Percentiles rank a stretch among this genome's conserved stretches.
phyloP scores from a whole-genome alignment of 495 filamentous ascomycete species.

The Cryomyces antarcticus region DNA sequence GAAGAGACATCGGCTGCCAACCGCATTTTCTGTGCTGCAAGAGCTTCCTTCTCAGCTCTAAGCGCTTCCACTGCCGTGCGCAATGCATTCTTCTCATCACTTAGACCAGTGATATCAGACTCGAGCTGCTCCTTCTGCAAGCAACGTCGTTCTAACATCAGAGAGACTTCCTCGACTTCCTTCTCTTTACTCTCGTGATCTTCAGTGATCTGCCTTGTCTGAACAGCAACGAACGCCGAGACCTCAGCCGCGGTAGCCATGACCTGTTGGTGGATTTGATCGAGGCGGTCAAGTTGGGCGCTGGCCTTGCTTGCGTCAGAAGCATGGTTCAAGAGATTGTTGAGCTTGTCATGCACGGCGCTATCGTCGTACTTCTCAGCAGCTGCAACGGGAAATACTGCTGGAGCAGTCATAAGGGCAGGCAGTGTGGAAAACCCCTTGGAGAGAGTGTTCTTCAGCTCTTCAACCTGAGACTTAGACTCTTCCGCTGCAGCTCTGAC shows the following conservation, averaged over 20 bases:
- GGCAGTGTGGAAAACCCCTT: slow-evolving; percentile 31
- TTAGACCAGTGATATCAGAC: slow-evolving; percentile 40
- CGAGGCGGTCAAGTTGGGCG: slow-evolving; percentile 51
- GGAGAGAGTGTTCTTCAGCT: slow-evolving; percentile 34
- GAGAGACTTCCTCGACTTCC: slow-evolving; percentile 60
- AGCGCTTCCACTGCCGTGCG: slow-evolving; percentile 16
- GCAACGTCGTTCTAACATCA: slow-evolving; percentile 59
- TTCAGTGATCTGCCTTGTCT: slow-evolving; percentile 57
- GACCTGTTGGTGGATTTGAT: slow-evolving; percentile 78
- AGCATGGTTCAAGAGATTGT: slow-evolving; percentile 51
- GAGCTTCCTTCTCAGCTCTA: slow-evolving; percentile 28
- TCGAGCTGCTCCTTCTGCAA: slow-evolving; percentile 66
- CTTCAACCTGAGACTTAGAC: slow-evolving; percentile 22
- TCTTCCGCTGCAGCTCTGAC: slow-evolving; percentile 11
- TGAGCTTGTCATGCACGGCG: slow-evolving; percentile 62
- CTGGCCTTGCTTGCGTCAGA: slow-evolving; percentile 31
- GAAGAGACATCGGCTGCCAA: slow-evolving; percentile 68
- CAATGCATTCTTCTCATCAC: slow-evolving; percentile 34
- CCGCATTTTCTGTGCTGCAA: slow-evolving; percentile 50
- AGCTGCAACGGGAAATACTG: slow-evolving; percentile 17
- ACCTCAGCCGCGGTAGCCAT: slow-evolving; percentile 70
- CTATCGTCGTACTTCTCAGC: slow-evolving; percentile 45
- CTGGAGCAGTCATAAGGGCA: slow-evolving; percentile 21
- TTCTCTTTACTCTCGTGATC: slow-evolving; percentile 62
- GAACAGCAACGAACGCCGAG: slow-evolving; percentile 61